These are phyloP conservation scores for Ottelia alismoides DNA, from an alignment of 106 monocot genomes.

Conservation along the genomic window DNA sequence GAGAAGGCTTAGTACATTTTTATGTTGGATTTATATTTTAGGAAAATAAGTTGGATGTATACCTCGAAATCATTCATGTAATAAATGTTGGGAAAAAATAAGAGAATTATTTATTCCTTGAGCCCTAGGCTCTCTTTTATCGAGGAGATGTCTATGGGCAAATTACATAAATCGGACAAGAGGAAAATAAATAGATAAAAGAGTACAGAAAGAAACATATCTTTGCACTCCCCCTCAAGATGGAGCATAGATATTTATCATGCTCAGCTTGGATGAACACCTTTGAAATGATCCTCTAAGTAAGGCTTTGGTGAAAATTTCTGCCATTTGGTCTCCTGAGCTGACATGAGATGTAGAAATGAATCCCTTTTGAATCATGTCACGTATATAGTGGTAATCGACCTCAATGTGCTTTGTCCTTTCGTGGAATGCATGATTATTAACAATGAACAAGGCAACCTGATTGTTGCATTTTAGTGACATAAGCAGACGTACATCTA, in stretches of 20 bases:
- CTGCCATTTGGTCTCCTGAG: not conserved
- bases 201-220: too few species aligned
- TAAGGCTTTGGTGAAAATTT: not conserved
- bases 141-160: too few species aligned
- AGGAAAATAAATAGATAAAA: too few species aligned
- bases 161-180: too few species aligned
- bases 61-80: too few species aligned
- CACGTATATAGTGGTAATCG: not conserved
- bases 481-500: not conserved
- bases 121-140: too few species aligned
- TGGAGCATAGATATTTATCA: not conserved
- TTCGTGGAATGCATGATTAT: not conserved
- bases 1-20: too few species aligned
- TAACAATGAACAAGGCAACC: not conserved
- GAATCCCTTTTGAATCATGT: not conserved
- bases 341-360: not conserved
- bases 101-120: too few species aligned
- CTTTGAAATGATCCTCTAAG: not conserved
- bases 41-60: too few species aligned
- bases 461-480: not conserved
- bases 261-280: not conserved
- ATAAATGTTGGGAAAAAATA: too few species aligned
- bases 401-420: not conserved
- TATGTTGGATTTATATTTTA: too few species aligned
- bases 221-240: not conserved